Evolutionary conservation across 1,284 basidiomycete genomes (phyloP).

Genomic region (Microstroma glucosiphilum): DNA sequence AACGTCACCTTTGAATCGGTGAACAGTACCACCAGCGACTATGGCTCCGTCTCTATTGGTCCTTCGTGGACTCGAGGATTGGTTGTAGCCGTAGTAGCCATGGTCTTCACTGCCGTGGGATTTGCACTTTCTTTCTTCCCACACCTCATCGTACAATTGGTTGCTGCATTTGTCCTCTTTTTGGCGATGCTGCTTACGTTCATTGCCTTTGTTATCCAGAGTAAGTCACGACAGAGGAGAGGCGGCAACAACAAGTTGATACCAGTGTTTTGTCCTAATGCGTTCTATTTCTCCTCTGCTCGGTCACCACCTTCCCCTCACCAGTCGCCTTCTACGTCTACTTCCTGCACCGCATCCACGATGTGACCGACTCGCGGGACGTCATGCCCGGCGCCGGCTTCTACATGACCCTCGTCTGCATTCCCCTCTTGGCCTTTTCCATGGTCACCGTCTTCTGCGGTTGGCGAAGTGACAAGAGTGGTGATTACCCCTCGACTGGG

Average conservation of each 20-base stretch:
- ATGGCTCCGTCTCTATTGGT: slow-evolving; percentile 7
- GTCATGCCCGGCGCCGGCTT: slow-evolving; percentile 17
- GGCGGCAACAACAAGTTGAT: background rate
- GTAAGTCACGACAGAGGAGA: slow-evolving; percentile 1
- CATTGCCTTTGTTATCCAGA: slow-evolving; percentile 15
- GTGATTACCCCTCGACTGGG: slow-evolving; percentile 6
- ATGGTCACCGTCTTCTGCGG: slow-evolving; percentile 20
- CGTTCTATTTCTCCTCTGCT: slow-evolving; percentile 1
- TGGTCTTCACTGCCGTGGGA: slow-evolving; percentile 4
- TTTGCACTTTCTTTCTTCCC: slow-evolving; percentile 9
- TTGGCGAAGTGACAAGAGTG: slow-evolving; percentile 2
- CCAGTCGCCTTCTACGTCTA: slow-evolving; percentile 14
- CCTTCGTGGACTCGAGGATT: slow-evolving; percentile 12
- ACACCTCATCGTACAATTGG: slow-evolving; percentile 11
- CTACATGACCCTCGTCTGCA: slow-evolving; percentile 18
- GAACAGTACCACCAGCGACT: background rate
- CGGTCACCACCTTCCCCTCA: background rate
- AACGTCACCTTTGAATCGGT: background rate
- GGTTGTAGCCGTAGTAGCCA: slow-evolving; percentile 13
- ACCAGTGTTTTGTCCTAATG: too few relatives aligned
- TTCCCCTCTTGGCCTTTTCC: slow-evolving; percentile 17
- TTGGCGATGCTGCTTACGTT: slow-evolving; percentile 10
- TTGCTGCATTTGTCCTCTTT: slow-evolving; percentile 11
- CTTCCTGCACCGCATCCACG: slow-evolving; percentile 11
- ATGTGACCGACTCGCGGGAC: slow-evolving; percentile 4